phyloP scores from a whole-genome alignment of 495 filamentous ascomycete species.

The Cetradonia linearis region DNA sequence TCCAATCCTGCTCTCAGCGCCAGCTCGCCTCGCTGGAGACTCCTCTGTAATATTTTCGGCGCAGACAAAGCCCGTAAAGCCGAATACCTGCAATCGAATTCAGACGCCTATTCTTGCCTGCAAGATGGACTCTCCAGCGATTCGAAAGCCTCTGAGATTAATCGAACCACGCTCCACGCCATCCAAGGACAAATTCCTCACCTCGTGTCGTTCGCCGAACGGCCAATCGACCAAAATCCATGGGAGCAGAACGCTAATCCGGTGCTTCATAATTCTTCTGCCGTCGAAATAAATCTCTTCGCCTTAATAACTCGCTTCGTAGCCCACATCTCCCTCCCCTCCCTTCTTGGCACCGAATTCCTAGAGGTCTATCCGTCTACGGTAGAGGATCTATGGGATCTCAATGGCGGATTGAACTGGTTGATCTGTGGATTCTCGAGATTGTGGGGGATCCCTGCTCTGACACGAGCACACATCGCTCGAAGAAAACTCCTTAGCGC shows the following conservation, averaged over 20 bases:
- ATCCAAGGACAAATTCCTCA: slow-evolving; percentile 38
- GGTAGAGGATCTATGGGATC: slow-evolving; percentile 43
- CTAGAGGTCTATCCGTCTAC: slow-evolving; percentile 44
- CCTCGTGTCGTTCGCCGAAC: slow-evolving; percentile 48
- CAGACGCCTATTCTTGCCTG: neutral
- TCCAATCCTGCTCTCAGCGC: neutral
- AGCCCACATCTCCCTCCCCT: slow-evolving; percentile 39
- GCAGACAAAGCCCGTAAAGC: slow-evolving; percentile 31
- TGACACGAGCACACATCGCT: slow-evolving; percentile 44
- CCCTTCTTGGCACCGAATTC: slow-evolving; percentile 46
- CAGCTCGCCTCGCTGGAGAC: slow-evolving; percentile 30
- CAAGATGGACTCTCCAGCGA: neutral
- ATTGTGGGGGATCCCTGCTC: slow-evolving; percentile 39
- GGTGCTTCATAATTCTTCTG: slow-evolving; percentile 23
- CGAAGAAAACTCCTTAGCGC: slow-evolving; percentile 40
- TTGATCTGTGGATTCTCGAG: slow-evolving; percentile 44
- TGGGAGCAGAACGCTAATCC: slow-evolving; percentile 47
- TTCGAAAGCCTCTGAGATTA: slow-evolving; percentile 29
- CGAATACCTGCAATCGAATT: neutral
- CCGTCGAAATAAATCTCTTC: slow-evolving; percentile 43
- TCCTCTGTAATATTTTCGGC: slow-evolving; percentile 44
- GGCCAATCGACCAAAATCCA: slow-evolving; percentile 47
- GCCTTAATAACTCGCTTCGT: slow-evolving; percentile 46
- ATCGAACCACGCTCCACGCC: slow-evolving; percentile 27
- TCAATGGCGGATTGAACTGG: slow-evolving; percentile 44